Conservation (phyloP, 176 grass and related monocot species). For the Eremochloa ophiuroides region DNA sequence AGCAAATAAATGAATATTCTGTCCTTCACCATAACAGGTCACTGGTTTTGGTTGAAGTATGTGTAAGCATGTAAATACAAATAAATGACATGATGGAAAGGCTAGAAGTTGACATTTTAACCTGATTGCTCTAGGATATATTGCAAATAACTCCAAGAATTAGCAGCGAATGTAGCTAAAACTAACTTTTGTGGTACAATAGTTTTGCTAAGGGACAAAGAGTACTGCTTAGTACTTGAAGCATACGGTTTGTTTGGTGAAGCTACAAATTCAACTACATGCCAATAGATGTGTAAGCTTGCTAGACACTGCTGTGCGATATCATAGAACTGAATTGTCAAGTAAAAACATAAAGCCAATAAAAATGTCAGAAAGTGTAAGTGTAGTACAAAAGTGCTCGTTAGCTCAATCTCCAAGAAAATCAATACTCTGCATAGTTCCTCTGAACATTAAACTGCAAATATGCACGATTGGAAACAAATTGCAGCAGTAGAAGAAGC, state of each 20-base stretch:
- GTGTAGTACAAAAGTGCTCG: neutral
- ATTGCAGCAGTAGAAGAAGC: neutral
- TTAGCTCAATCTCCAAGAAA: neutral
- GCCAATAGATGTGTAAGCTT: neutral
- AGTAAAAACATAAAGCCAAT: neutral
- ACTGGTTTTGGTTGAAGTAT: neutral
- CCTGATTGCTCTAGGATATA: conserved; percentile 13
- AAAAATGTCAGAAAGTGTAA: conserved; percentile 1
- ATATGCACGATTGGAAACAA: neutral
- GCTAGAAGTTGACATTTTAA: neutral
- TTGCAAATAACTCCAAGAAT: neutral
- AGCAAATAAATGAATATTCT: neutral
- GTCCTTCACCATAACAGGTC: neutral
- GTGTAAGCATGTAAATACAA: conserved; percentile 1
- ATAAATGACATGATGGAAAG: neutral
- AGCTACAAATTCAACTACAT: neutral
- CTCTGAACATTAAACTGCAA: neutral
- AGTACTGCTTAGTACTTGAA: conserved; percentile 3
- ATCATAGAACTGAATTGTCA: neutral
- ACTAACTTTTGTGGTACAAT: conserved; percentile 1
- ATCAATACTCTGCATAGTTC: neutral
- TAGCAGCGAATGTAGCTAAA: neutral
- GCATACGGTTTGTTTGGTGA: neutral
- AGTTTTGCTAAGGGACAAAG: neutral
- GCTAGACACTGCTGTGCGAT: neutral